A percentile compares a stretch with the other conserved stretches of the same genome.
Evolutionary conservation across 2,329 filamentous ascomycete genomes (phyloP).

Genomic region (Aspergillus latus): DNA sequence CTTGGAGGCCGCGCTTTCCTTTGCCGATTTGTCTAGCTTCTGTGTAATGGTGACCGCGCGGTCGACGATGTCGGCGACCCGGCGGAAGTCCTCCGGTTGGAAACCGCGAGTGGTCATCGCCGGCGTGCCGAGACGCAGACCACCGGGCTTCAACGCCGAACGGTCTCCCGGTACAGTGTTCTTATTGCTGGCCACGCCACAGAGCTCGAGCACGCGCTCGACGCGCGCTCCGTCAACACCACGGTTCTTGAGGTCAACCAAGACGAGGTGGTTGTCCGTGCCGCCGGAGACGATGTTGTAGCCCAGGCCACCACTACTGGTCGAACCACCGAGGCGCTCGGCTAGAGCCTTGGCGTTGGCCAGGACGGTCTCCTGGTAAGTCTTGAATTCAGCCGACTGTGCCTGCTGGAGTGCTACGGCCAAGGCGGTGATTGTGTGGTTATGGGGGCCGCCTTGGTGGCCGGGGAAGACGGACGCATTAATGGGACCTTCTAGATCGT

Average conservation of each 20-base stretch:
- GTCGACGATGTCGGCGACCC: slow-evolving; percentile 83
- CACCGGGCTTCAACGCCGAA: slow-evolving; percentile 88
- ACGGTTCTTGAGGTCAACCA: slow-evolving; percentile 87
- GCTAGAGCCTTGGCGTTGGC: slow-evolving; percentile 92
- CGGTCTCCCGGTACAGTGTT: slow-evolving; percentile 96
- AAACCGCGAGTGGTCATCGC: slow-evolving; percentile 99
- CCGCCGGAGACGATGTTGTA: slow-evolving; percentile 95
- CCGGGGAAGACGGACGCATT: slow-evolving; percentile 99
- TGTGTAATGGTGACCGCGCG: slow-evolving; percentile 76
- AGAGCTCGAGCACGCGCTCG: slow-evolving; percentile 84
- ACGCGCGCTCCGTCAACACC: slow-evolving; percentile 87
- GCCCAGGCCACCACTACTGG: slow-evolving; percentile 66
- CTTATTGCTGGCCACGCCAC: slow-evolving; percentile 98
- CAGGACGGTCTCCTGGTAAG: slow-evolving; percentile 90
- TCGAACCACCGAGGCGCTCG: slow-evolving; percentile 68
- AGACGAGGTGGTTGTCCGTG: slow-evolving; percentile 96
- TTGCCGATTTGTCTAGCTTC: slow-evolving; percentile 66
- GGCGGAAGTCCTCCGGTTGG: slow-evolving; percentile 79
- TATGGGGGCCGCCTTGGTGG: slow-evolving; percentile 97
- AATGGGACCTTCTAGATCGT: slow-evolving; percentile 93
- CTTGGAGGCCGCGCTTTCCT: slow-evolving; percentile 73
- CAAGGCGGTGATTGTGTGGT: slow-evolving; percentile 98
- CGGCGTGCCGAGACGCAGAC: slow-evolving; percentile 89
- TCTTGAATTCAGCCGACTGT: slow-evolving; percentile 82
- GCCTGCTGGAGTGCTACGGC: slow-evolving; percentile 95